Conservation (phyloP, 352 stramenopile species). For the Thraustochytrium striatum region DNA sequence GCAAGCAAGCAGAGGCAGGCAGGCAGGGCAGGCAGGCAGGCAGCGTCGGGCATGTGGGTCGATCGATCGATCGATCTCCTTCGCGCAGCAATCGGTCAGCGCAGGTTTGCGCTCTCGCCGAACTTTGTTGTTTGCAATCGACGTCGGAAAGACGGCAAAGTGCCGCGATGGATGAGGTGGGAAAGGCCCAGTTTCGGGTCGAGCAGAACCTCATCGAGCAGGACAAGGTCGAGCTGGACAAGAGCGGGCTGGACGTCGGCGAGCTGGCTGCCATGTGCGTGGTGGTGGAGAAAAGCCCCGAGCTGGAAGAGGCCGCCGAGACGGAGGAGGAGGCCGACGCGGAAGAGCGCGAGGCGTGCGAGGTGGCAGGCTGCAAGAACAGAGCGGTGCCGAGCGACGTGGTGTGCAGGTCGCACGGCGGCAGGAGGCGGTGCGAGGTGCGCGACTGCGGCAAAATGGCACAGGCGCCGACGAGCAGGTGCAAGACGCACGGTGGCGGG, state of each 20-base stretch:
- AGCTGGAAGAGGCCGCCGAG: background rate
- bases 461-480: background rate
- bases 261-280: background rate
- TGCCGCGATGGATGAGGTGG: background rate
- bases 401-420: background rate
- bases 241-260: no score
- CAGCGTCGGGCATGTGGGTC: background rate
- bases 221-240: background rate
- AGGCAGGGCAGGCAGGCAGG: no score
- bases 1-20: no score
- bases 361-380: slow-evolving; percentile 61
- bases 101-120: no score
- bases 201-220: background rate
- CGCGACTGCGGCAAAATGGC: background rate
- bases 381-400: slow-evolving; percentile 32
- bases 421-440: background rate
- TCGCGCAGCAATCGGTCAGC: background rate
- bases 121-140: no score
- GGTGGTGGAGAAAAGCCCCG: slow-evolving; percentile 57
- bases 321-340: slow-evolving; percentile 62
- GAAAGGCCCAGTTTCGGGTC: background rate
- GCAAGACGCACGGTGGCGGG: background rate
- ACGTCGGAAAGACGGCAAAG: background rate
- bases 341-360: slow-evolving; percentile 63
- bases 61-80: background rate